Evolutionary conservation across 2,329 filamentous ascomycete species (phyloP).

Genomic region (Calonectria pseudoturangicola): DNA sequence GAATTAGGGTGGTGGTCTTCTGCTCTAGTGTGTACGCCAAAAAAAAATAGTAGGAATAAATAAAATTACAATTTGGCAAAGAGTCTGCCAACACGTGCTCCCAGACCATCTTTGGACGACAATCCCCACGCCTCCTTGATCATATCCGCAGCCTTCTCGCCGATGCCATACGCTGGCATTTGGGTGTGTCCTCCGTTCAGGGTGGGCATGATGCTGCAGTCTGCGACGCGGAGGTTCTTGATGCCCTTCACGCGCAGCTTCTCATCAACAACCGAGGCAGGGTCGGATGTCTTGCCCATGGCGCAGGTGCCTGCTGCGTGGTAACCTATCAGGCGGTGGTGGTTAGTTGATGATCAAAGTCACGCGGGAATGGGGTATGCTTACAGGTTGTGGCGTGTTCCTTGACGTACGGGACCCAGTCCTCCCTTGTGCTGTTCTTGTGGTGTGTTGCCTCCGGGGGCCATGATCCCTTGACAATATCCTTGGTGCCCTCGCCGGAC

Average conservation of each 20-base stretch:
- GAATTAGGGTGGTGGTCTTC: too few species aligned
- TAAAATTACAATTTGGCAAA: background rate
- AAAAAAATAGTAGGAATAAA: too few species aligned
- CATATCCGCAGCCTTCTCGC: slow-evolving; percentile 69
- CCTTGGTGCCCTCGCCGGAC: slow-evolving; percentile 73
- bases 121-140: slow-evolving; percentile 63
- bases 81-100: background rate
- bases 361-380: slow-evolving; percentile 40
- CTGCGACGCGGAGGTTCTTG: slow-evolving; percentile 70
- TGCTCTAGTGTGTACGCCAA: background rate
- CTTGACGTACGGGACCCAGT: slow-evolving; percentile 75
- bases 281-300: slow-evolving; percentile 64
- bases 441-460: slow-evolving; percentile 72
- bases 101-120: background rate
- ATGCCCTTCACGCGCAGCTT: slow-evolving; percentile 71
- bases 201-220: slow-evolving; percentile 71
- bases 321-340: slow-evolving; percentile 29
- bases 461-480: slow-evolving; percentile 77
- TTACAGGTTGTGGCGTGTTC: slow-evolving; percentile 76
- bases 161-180: slow-evolving; percentile 75
- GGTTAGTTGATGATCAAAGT: background rate
- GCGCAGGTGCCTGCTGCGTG: slow-evolving; percentile 56
- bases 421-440: slow-evolving; percentile 65
- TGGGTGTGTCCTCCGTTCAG: slow-evolving; percentile 70
- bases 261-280: slow-evolving; percentile 72